These are phyloP conservation scores for Penicillium sp. DNA, from an alignment of 2,329 filamentous ascomycete species.

Conservation along the genomic window DNA sequence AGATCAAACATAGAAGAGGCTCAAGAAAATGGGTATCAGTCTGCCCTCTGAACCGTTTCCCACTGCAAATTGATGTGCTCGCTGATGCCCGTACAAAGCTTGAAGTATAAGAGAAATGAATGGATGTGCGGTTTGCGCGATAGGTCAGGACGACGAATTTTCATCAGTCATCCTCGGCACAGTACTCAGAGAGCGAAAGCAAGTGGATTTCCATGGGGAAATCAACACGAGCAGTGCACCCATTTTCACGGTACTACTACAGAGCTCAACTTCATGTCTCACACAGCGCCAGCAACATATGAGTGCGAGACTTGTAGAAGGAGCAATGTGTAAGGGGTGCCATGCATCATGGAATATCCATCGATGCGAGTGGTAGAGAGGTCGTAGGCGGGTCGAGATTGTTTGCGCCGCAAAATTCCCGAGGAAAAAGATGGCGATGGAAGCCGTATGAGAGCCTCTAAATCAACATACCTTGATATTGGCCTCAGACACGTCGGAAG, in stretches of 20 bases:
- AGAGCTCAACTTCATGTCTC: conserved; percentile 55
- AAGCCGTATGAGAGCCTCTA: conserved; percentile 69
- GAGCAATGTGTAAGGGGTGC: conserved; percentile 34
- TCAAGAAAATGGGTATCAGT: conserved; percentile 1
- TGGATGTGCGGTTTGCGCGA: conserved; percentile 31
- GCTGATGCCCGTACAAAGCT: conserved; percentile 44
- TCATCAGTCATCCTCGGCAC: conserved; percentile 30
- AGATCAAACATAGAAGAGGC: not conserved
- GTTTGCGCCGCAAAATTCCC: conserved; percentile 40
- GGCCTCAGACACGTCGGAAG: conserved; percentile 90
- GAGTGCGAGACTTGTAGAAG: conserved; percentile 32
- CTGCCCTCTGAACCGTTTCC: conserved; percentile 19
- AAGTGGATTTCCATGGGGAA: conserved; percentile 52
- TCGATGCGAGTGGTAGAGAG: conserved; percentile 24
- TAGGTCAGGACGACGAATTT: conserved; percentile 22
- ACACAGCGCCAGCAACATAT: conserved; percentile 28
- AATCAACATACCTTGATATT: conserved; percentile 99
- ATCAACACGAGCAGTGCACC: conserved; percentile 34
- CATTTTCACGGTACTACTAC: conserved; percentile 51
- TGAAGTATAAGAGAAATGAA: conserved; percentile 19
- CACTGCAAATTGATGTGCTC: conserved; percentile 52
- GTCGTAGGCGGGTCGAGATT: conserved; percentile 33
- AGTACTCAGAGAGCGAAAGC: conserved; percentile 31
- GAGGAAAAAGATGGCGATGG: conserved; percentile 60
- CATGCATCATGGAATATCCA: conserved; percentile 27